Evolutionary conservation across 345 rosid species (phyloP), one percentile per base, ranked within the genome.

Genomic region (Salix purpurea): DNA sequence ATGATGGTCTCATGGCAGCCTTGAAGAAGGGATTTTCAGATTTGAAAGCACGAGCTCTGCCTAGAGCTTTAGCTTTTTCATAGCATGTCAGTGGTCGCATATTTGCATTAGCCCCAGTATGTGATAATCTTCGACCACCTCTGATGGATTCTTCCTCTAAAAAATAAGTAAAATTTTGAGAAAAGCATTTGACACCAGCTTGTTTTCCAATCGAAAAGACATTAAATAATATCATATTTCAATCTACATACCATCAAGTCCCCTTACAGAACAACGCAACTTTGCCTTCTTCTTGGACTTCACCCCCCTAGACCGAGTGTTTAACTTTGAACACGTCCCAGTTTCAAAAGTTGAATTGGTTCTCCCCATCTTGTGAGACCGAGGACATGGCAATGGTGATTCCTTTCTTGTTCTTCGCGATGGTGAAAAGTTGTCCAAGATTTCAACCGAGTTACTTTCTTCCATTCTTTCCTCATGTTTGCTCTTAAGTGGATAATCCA

Each of bases 1-100:
- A 82, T 23, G 78, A 65, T 54, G 65, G 76, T 13, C 71, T 68
- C 83, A 80, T 76, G 46, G 11, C 34, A 71, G 71, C 39, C 19
- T 5, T 32, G 52, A 71, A 80, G 46, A 71, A 71, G 19, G 83
- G 76, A 34, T 71, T 76, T 26, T 60, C 34, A 67, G 76, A 80
- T 42, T 71, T 67, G 73, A 76, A 76, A 42, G 39, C 68, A 15
- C 19, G 1, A n/a, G 74, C 56, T 79, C 77, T 68, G 54, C 28
- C 18, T 7, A 75, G 60, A 58, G 73, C 77, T 61, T 58, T 67
- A 42, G 52, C 18, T 19, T 56, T 76, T 32, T 72, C 66, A 24
- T 30, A 9, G 3, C 14, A 4, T 12, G 42, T 72, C 40, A 34
- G 23, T 12, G 40, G 16, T 13, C 60, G 40, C 65, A 32, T 76